Evolutionary conservation across 352 stramenopile genomes (phyloP), one percentile per base, ranked within the genome.

Genomic region (Phytophthora foliorum): DNA sequence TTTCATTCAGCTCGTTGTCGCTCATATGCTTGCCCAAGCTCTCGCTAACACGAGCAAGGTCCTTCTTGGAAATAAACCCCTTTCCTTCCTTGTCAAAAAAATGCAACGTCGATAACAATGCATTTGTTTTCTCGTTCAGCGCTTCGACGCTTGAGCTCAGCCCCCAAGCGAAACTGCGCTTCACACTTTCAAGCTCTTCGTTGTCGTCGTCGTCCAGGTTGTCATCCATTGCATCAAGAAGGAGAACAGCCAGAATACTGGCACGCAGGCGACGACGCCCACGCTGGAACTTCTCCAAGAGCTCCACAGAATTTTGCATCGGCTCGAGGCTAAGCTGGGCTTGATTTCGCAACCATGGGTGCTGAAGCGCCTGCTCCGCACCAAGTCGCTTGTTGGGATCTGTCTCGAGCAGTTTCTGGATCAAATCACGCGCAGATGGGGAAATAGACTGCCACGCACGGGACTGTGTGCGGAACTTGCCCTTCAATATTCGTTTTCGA

Each of bases 41-140:
- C 66, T 88, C 77, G 22, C 82, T 89, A 32, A 94, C 88, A 25
- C 88, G 84, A 13, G 80, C 83, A 48, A 95, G 76, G n/a, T 95
- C 88, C 1, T 70, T 81, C 59, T 88, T 90, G 0, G 85, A 90
- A 53, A 95, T 95, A 58, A 92, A 95, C 3, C 88, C 88, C 49
- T 95, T 95, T 41, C 80, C 75, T 36, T 93, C 86, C 34, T 82
- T 85, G 58, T 95, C 88, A 34, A 95, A 95, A 4, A 91, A 77
- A 53, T 89, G 76, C 22, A 95, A 68, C 2, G 88, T 91, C 19
- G 82, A 91, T 2, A 92, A 46, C 53, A 93, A 48, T 34, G 84
- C 84, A 16, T 89, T 77, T 2, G 85, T 85, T 57, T 93, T 95
- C 41, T 92, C 80, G 21, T 71, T 82, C 42, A 88, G 64, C n/a